phyloP scores from a whole-genome alignment of 768 basidiomycete genomes.

The Naematelia encephala region DNA sequence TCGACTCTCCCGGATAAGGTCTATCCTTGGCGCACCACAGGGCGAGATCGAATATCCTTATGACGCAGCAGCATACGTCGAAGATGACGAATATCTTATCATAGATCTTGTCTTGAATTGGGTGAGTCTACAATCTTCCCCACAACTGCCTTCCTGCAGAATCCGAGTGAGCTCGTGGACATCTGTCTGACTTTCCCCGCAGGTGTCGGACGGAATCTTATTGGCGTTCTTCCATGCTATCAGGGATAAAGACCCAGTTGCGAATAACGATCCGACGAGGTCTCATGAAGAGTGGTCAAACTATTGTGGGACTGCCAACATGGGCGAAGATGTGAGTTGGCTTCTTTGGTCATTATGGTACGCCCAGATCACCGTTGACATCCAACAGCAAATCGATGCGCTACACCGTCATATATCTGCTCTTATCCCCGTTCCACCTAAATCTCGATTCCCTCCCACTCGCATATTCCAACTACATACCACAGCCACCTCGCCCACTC shows the following conservation, averaged over 20 bases:
- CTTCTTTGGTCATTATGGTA: not conserved
- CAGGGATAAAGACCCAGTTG: conserved; percentile 42
- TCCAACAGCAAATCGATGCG: conserved; percentile 43
- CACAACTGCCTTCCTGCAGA: not conserved
- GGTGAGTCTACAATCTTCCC: conserved; percentile 25
- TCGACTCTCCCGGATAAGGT: conserved; percentile 44
- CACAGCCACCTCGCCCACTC: conserved; percentile 15
- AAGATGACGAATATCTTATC: conserved; percentile 48
- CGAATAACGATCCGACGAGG: conserved; percentile 42
- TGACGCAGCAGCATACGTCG: conserved; percentile 39
- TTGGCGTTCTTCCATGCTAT: conserved; percentile 52
- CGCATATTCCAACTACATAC: conserved; percentile 49
- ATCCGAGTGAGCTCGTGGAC: not conserved
- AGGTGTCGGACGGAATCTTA: conserved; percentile 48
- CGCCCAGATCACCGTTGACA: not conserved
- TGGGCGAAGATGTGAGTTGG: conserved; percentile 44
- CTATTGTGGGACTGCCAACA: conserved; percentile 47
- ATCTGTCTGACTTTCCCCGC: not conserved
- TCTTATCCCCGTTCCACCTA: conserved; percentile 17
- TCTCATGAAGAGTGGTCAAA: conserved; percentile 47
- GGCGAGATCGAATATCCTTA: conserved; percentile 40
- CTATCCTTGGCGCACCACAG: conserved; percentile 43
- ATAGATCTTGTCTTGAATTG: conserved; percentile 50
- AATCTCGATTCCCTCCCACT: conserved; percentile 33
- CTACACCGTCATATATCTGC: conserved; percentile 36